Conservation (phyloP, 2,329 filamentous ascomycete species). For the Sodiomyces alkalinus region DNA sequence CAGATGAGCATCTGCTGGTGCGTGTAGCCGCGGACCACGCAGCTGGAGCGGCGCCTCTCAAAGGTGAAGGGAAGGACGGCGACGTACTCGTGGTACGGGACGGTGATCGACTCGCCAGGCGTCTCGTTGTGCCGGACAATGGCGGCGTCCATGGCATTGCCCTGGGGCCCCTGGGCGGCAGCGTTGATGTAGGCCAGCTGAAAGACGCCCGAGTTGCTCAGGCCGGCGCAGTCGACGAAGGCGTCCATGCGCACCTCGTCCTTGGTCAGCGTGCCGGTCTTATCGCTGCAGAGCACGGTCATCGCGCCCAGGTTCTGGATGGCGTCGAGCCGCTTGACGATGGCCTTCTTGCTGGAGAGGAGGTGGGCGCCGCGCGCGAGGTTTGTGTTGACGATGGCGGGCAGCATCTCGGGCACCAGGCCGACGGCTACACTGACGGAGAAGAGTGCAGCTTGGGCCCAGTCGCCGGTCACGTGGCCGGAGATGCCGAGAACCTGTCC, state of each 20-base stretch:
- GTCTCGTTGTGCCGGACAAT: constrained; percentile 6
- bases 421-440: constrained; percentile 15
- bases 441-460: constrained; percentile 13
- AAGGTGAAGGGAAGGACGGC: constrained; percentile 13
- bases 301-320: constrained; percentile 16
- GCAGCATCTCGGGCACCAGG: constrained; percentile 15
- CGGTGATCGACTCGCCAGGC: constrained; percentile 5
- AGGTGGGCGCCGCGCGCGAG: constrained; percentile 13
- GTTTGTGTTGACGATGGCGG: constrained; percentile 15
- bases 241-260: constrained; percentile 13
- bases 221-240: constrained; percentile 9
- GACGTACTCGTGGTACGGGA: constrained; percentile 10
- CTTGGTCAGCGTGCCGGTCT: constrained; percentile 15
- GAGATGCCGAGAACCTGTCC: constrained; percentile 11
- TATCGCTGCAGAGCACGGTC: constrained; percentile 15
- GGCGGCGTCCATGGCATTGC: constrained; percentile 14
- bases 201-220: constrained; percentile 8
- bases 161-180: constrained; percentile 11
- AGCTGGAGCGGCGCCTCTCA: constrained; percentile 11
- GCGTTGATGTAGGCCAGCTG: constrained; percentile 14
- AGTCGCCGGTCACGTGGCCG: constrained; percentile 12
- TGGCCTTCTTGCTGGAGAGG: constrained; percentile 17
- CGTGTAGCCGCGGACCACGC: constrained; percentile 10
- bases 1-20: constrained; percentile 13
- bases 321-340: constrained; percentile 18